Conservation (phyloP, 306 rosid species). For the Astragalus membranaceus region DNA sequence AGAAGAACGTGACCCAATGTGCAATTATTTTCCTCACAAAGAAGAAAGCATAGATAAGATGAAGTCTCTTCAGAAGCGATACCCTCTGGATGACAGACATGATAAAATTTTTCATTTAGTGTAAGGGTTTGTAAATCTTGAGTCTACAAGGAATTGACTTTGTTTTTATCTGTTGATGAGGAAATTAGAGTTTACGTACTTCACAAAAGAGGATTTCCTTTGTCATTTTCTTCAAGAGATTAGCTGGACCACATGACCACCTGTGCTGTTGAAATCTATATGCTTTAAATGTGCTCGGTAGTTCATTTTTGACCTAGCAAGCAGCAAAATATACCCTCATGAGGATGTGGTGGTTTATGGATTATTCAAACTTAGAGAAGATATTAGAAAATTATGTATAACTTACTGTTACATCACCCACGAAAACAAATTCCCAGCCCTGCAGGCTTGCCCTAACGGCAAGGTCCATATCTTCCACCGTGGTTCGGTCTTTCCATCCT, state of each 20-base stretch:
- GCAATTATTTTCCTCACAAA: constrained; percentile 49
- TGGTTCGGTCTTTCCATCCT: constrained; percentile 59
- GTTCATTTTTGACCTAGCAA: constrained; percentile 51
- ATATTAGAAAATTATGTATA: background rate
- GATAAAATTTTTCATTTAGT: constrained; percentile 23
- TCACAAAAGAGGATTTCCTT: constrained; percentile 36
- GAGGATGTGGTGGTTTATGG: background rate
- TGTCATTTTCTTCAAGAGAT: constrained; percentile 47
- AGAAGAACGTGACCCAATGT: constrained; percentile 57
- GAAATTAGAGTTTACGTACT: constrained; percentile 24
- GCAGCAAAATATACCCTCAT: background rate
- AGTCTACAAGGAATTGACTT: background rate
- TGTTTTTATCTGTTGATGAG: background rate
- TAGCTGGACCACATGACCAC: constrained; percentile 55
- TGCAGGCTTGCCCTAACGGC: constrained; percentile 52
- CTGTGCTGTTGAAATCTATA: constrained; percentile 44
- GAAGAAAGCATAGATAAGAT: constrained; percentile 50
- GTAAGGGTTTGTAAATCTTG: constrained; percentile 7
- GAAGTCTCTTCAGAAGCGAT: constrained; percentile 40
- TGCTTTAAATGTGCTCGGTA: constrained; percentile 50
- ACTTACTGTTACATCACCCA: constrained; percentile 44
- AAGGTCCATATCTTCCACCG: constrained; percentile 59
- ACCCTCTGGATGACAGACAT: constrained; percentile 35
- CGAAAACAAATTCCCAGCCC: constrained; percentile 53
- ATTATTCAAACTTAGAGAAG: constrained; percentile 12